Percentiles rank a stretch among this genome's conserved stretches.
These are phyloP conservation scores for Groenewaldozyma auringiensis DNA, from an alignment of 1,139 yeast genomes.

Conservation along the genomic window DNA sequence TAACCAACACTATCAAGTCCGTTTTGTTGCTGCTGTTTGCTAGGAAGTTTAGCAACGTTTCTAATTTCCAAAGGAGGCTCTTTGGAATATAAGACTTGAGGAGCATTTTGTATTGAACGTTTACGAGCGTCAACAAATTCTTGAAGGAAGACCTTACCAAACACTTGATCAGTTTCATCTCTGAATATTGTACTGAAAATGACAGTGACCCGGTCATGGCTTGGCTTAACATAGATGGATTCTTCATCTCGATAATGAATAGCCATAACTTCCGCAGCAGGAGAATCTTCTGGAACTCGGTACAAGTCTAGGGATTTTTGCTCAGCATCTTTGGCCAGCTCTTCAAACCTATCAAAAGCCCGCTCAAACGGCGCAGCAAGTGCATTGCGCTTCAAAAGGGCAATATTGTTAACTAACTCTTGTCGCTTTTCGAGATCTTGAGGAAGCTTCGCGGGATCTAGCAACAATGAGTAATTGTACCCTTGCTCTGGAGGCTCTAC, in stretches of 20 bases:
- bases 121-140: conserved; percentile 97
- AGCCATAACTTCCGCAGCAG: conserved; percentile 55
- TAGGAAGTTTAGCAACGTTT: conserved; percentile 28
- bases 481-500: conserved; percentile 54
- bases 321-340: conserved; percentile 45
- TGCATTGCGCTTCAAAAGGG: conserved; percentile 74
- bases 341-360: conserved; percentile 75
- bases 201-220: conserved; percentile 94
- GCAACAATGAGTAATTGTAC: conserved; percentile 68
- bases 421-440: conserved; percentile 38
- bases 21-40: conserved; percentile 9
- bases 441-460: conserved; percentile 49
- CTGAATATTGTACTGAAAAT: conserved; percentile 89
- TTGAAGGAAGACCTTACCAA: conserved; percentile 91
- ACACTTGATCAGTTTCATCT: conserved; percentile 93
- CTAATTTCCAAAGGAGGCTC: conserved; percentile 92
- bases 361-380: conserved; percentile 89
- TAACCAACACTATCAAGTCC: conserved; percentile 34
- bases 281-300: conserved; percentile 39
- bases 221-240: conserved; percentile 81
- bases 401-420: conserved; percentile 52
- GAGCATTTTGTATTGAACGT: conserved; percentile 94
- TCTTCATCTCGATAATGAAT: conserved; percentile 91
- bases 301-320: conserved; percentile 44
- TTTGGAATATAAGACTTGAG: conserved; percentile 85